Evolutionary conservation across 2,329 filamentous ascomycete genomes (phyloP).

Genomic region (Leptodontidium sp.): DNA sequence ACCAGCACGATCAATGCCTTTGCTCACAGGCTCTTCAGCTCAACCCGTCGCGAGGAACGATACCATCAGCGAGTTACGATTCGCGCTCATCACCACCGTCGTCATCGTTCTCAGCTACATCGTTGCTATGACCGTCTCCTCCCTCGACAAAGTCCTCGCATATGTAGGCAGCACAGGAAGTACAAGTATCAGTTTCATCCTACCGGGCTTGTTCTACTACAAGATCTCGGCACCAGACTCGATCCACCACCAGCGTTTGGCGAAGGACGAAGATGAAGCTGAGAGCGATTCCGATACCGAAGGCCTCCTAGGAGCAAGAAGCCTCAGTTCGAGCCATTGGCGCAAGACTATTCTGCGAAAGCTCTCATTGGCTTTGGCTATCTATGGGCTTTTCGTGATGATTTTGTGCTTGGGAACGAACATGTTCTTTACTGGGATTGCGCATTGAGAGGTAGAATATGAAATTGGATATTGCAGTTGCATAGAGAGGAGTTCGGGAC

Average conservation of each 20-base stretch:
- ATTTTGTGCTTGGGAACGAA: constrained; percentile 86
- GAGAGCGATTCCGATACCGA: constrained; percentile 65
- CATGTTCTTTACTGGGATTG: constrained; percentile 72
- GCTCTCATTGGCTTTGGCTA: constrained; percentile 75
- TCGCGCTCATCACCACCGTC: constrained; percentile 85
- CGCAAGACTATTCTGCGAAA: constrained; percentile 71
- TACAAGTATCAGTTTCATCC: constrained; percentile 95
- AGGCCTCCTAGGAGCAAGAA: constrained; percentile 26
- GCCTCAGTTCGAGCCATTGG: constrained; percentile 42
- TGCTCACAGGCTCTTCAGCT: constrained; percentile 55
- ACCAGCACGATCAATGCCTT: constrained; percentile 50
- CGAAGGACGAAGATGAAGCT: constrained; percentile 89
- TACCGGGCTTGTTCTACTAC: constrained; percentile 97
- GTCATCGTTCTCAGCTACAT: constrained; percentile 88
- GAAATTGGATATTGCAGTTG: constrained; percentile 24
- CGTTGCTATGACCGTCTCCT: constrained; percentile 89
- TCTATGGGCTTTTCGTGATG: constrained; percentile 92
- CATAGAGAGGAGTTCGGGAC: constrained; percentile 37
- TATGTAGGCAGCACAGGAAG: constrained; percentile 96
- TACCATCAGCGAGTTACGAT: constrained; percentile 84
- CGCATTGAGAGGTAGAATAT: constrained; percentile 57
- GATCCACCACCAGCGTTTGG: constrained; percentile 81
- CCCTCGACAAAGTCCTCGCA: constrained; percentile 87
- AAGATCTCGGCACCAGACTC: constrained; percentile 95
- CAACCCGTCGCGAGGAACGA: constrained; percentile 58